These are phyloP conservation scores for Neoboletus magnificus DNA, from an alignment of 768 basidiomycete species.

Conservation along the genomic window DNA sequence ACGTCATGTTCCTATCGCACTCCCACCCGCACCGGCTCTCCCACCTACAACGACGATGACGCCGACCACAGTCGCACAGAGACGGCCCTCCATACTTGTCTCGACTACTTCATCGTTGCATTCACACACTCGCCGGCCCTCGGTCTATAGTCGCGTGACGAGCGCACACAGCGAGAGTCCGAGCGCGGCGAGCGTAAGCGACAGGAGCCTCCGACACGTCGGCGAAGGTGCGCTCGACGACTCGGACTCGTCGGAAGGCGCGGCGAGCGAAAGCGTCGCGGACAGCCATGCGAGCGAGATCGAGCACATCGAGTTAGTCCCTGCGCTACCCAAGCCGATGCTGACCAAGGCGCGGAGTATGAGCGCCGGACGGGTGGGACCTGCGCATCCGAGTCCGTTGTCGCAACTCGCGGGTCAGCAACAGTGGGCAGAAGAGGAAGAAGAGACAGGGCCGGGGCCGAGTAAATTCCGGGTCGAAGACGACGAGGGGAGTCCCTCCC, in stretches of 20 bases:
- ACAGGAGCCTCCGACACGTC: conserved; percentile 55
- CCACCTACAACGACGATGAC: conserved; percentile 40
- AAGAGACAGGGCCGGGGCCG: conserved; percentile 20
- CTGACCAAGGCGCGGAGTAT: conserved; percentile 39
- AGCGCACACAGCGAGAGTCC: conserved; percentile 31
- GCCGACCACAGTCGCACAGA: conserved; percentile 41
- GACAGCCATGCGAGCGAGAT: conserved; percentile 28
- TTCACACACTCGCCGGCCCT: conserved; percentile 33
- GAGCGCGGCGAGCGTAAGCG: conserved; percentile 35
- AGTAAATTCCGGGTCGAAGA: conserved; percentile 38
- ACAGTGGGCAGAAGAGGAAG: conserved; percentile 52
- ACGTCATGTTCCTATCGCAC: conserved; percentile 34
- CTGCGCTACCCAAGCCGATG: conserved; percentile 13
- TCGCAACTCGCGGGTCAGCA: conserved; percentile 55
- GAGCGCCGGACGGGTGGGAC: conserved; percentile 23
- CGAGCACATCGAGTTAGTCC: conserved; percentile 33
- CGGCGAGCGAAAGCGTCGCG: conserved; percentile 16
- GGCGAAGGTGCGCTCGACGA: conserved; percentile 79
- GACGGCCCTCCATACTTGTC: conserved; percentile 39
- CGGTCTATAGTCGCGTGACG: conserved; percentile 40
- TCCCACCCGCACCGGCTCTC: conserved; percentile 32
- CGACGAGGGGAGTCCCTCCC: conserved; percentile 52
- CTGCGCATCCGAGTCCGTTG: conserved; percentile 60
- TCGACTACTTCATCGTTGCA: conserved; percentile 33
- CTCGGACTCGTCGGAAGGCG: conserved; percentile 58